phyloP scores from a whole-genome alignment of 148 eudicot genomes.

The Euryodendron excelsum region DNA sequence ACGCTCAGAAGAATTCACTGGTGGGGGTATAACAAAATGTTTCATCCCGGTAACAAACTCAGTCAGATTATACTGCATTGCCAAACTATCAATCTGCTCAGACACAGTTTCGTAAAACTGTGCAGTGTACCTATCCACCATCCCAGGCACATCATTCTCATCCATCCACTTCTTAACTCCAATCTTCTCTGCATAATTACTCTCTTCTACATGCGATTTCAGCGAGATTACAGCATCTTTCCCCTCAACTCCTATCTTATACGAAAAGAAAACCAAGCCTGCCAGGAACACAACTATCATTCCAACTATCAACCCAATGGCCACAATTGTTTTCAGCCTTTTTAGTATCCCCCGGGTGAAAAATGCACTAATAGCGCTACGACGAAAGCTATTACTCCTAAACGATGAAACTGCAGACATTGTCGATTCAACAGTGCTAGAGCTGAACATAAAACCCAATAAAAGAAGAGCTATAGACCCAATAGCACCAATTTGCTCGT shows the following conservation, averaged over 20 bases:
- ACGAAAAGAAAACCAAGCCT: constrained; percentile 73
- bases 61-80: constrained; percentile 89
- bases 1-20: constrained; percentile 36
- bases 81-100: constrained; percentile 75
- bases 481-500: constrained; percentile 47
- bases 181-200: constrained; percentile 75
- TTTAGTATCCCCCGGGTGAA: constrained; percentile 61
- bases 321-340: constrained; percentile 77
- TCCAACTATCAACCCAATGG: constrained; percentile 73
- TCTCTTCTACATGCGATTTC: constrained; percentile 72
- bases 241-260: constrained; percentile 88
- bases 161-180: constrained; percentile 93
- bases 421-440: constrained; percentile 52
- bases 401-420: constrained; percentile 70
- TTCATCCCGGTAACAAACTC: constrained; percentile 80
- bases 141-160: constrained; percentile 87
- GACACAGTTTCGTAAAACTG: constrained; percentile 74
- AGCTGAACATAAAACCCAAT: constrained; percentile 60
- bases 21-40: constrained; percentile 65
- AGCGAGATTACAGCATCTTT: constrained; percentile 77
- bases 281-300: constrained; percentile 73
- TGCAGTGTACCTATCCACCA: constrained; percentile 71
- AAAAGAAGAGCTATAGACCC: constrained; percentile 54
- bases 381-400: constrained; percentile 62
- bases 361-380: constrained; percentile 49